Percentiles rank a stretch among this genome's conserved stretches.
Conservation (phyloP, 2,329 filamentous ascomycete genomes). For the Trichoderma pleuroti region DNA sequence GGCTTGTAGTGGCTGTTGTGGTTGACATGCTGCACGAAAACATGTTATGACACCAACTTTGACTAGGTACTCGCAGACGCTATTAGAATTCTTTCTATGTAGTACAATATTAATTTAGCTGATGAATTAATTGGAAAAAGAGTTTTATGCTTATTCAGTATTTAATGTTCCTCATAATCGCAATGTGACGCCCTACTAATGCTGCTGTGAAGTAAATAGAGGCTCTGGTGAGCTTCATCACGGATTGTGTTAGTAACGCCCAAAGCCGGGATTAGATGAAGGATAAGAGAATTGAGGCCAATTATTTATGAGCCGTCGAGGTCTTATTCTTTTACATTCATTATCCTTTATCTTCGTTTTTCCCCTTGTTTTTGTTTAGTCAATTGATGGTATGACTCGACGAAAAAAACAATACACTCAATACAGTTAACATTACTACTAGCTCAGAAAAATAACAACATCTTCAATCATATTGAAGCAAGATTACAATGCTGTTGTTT, state of each 20-base stretch:
- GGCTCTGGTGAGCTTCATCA: neutral
- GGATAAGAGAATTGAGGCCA: neutral
- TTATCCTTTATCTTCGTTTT: neutral
- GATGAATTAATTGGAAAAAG: neutral
- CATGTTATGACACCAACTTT: neutral
- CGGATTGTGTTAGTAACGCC: neutral
- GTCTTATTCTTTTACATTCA: neutral
- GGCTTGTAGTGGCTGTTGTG: neutral
- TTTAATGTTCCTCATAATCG: neutral
- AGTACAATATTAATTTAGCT: neutral
- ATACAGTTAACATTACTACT: neutral
- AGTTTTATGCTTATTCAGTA: too few species aligned
- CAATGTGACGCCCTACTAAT: neutral
- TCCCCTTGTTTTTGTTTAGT: neutral
- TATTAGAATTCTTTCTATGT: neutral
- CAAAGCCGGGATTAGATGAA: neutral
- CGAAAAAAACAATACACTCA: neutral
- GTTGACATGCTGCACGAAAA: too few species aligned
- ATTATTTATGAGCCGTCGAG: neutral
- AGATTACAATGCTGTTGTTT: neutral
- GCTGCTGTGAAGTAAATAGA: neutral
- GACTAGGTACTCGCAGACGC: neutral
- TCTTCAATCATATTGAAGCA: neutral
- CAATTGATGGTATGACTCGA: accelerated
- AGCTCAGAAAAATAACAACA: neutral